These are phyloP conservation scores for Solanum sparsipilum DNA, from an alignment of 257 asterid species.

Conservation along the genomic window DNA sequence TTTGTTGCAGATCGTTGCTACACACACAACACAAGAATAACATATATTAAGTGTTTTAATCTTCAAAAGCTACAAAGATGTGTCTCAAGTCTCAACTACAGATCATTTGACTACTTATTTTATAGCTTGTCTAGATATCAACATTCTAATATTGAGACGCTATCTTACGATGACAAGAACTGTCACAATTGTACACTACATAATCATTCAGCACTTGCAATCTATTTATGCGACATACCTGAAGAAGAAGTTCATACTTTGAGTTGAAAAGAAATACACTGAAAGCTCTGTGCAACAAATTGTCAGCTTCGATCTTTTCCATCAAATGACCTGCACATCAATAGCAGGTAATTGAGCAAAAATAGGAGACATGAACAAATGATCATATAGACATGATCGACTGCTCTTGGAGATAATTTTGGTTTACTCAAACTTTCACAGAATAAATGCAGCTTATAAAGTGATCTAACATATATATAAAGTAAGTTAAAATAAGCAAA, in stretches of 20 bases:
- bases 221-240: conserved; percentile 32
- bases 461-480: background rate
- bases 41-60: background rate
- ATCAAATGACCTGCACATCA: conserved; percentile 71
- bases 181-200: background rate
- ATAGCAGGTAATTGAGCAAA: background rate
- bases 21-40: background rate
- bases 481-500: background rate
- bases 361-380: background rate
- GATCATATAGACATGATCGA: background rate
- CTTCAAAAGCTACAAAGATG: background rate
- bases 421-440: background rate
- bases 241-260: conserved; percentile 77
- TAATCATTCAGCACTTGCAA: background rate
- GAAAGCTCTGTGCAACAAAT: conserved; percentile 86
- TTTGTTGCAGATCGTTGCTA: conserved; percentile 96
- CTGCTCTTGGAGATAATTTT: background rate
- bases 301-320: conserved; percentile 76
- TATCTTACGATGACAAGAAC: background rate
- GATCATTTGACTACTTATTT: background rate
- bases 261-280: conserved; percentile 92
- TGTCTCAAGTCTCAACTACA: background rate
- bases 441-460: background rate
- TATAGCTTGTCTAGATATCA: background rate
- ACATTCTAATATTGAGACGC: background rate